These are phyloP conservation scores for Crataegus laevigata DNA, from an alignment of 306 rosid genomes.

Conservation along the genomic window DNA sequence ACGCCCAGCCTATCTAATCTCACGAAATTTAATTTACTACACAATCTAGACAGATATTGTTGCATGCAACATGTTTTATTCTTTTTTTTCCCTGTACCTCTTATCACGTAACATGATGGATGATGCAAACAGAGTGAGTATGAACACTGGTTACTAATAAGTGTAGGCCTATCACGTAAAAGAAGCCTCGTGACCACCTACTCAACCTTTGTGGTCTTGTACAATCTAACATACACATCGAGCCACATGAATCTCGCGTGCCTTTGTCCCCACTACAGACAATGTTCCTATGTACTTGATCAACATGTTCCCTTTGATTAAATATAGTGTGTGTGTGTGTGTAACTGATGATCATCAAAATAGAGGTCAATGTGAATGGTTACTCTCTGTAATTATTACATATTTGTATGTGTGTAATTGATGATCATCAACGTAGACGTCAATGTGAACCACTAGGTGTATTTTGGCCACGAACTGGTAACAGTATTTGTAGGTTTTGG, in stretches of 20 bases:
- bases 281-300: not conserved
- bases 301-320: not conserved
- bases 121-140: not conserved
- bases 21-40: too few relatives aligned
- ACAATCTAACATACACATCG: not conserved
- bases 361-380: not conserved
- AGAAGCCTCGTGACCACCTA: not conserved
- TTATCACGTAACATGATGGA: not conserved
- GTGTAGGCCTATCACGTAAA: too few relatives aligned
- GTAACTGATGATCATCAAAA: not conserved
- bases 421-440: not conserved
- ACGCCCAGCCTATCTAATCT: too few relatives aligned
- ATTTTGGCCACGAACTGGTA: not conserved
- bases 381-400: not conserved
- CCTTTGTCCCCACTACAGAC: not conserved
- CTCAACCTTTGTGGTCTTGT: not conserved
- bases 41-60: not conserved
- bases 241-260: not conserved
- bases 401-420: not conserved
- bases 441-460: not conserved
- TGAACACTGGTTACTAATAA: too few relatives aligned
- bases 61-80: not conserved
- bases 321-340: not conserved
- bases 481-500: not conserved
- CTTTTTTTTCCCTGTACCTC: too few relatives aligned